A percentile compares a stretch with the other conserved stretches of the same genome.
These are phyloP conservation scores for Lactifluus rugatus DNA, from an alignment of 768 basidiomycete species.

Conservation along the genomic window DNA sequence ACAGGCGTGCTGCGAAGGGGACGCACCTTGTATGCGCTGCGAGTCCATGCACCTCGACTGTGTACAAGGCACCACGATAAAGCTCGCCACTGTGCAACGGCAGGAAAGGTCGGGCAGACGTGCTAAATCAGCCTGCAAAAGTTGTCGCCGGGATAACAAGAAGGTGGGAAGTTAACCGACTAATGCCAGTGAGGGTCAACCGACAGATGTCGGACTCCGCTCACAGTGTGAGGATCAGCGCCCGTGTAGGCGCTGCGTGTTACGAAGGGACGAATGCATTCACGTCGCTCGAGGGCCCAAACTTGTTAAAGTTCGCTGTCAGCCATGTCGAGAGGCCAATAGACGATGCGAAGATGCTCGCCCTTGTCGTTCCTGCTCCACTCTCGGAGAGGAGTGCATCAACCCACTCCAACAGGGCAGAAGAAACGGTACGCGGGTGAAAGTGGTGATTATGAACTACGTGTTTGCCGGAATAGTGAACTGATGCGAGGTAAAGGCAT, in stretches of 20 bases:
- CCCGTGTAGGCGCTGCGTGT: constrained; percentile 50
- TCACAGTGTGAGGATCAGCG: constrained; percentile 52
- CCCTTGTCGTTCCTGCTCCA: constrained; percentile 45
- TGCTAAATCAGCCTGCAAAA: constrained; percentile 50
- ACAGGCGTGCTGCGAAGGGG: constrained; percentile 35
- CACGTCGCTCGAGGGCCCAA: constrained; percentile 49
- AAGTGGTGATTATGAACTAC: constrained; percentile 36
- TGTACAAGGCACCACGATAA: constrained; percentile 31
- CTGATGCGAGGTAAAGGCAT: constrained; percentile 18
- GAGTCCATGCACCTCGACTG: constrained; percentile 34
- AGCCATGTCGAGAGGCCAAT: constrained; percentile 45
- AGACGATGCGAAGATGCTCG: constrained; percentile 51
- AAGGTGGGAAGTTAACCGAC: constrained; percentile 32
- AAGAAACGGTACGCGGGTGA: constrained; percentile 52
- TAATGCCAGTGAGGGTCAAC: not conserved
- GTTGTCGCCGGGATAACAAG: constrained; percentile 55
- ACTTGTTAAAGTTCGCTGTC: constrained; percentile 49
- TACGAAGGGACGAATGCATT: constrained; percentile 45
- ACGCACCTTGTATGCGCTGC: constrained; percentile 30
- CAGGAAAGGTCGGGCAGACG: constrained; percentile 33
- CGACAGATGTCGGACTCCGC: not conserved
- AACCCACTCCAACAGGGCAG: constrained; percentile 40
- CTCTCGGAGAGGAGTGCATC: constrained; percentile 39
- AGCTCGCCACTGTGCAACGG: constrained; percentile 17
- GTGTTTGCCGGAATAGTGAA: not conserved